Base-by-base conservation (phyloP, 768 basidiomycete genomes). In the Dendrothele bispora region DNA sequence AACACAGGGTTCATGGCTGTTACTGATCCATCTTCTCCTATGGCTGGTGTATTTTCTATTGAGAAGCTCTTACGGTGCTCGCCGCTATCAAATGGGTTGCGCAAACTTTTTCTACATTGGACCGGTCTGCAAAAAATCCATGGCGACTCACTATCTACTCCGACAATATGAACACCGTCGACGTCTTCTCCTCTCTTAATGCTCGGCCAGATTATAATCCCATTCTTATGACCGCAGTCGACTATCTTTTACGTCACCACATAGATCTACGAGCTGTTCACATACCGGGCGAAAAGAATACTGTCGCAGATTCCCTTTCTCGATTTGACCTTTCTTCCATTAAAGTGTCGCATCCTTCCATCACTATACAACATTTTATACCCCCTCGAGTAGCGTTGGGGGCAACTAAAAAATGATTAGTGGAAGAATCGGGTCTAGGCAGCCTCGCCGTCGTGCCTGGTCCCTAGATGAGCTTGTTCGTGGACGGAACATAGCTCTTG, bases 271-370 rank as follows among this genome's bases (percentile, higher is more conserved):
- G 60, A 0, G 58, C 69, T 4, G 29, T 66, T 1, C 58, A 67
- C 32, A 47, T 68, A 17, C 52, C 59, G 0, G 62, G 65, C 0
- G 17, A 39, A 0, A 18, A 56, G 0, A 73, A 73, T 37, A 15
- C 8, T 0, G 51, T 67, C 1, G 66, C 67, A 0, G 69, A 71
- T 39, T 61, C 65, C 1, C 46, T 73, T 2, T 71, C 67, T 1
- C 58, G 60, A 12, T 24, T 8, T 21, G 10, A 65, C 15, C 28
- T 36, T 22, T 32, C 14, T 15, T 20, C 12, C 39, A 38, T 15
- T 4, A 15, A 6, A 26, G 36, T 5, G 18, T 38, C 20, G 32
- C 14, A 14, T 24, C 51, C 42, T 11, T 44, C 11, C 1, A 35
- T 61, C 0, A 1, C 0, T 3, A 52, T 58, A 26, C n/a, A 17